Base-by-base conservation (phyloP, 495 filamentous ascomycete genomes). In the Xylaria acuta region DNA sequence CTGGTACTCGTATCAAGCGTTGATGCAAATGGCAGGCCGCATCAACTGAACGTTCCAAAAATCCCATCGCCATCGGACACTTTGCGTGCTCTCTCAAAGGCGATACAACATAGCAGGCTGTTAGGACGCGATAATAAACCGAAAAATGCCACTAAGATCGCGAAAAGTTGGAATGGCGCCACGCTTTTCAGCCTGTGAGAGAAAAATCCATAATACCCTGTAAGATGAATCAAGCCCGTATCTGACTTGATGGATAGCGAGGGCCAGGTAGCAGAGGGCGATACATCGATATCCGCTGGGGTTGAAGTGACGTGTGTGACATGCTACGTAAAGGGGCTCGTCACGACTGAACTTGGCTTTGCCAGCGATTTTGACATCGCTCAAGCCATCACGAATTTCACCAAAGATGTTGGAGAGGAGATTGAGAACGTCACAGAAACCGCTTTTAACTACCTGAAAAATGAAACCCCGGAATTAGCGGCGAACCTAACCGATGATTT, bases 251-350 rank as follows among this genome's bases (percentile, higher is more conserved):
- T 41, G 14, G 20, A 47, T 64, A 77, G 77, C 18, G 27, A 63
- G 18, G 63, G 22, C 8, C 20, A 70, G 34, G 36, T 41, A 8
- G 25, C 64, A 3, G 64, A 67, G 0, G 70, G 45, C 14, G 67
- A 69, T 43, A 67, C 69, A 30, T 67, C 70, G 2, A 5, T 73
- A 51, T 67, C 66, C 22, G 77, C 59, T 6, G 72, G 69, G 25
- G 72, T 85, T 25, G 78, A 84, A 71, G 83, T 88, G 56, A 80
- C 76, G 14, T 88, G 86, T 75, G 81, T 80, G 25, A 84, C 78
- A 47, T 88, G 86, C 72, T 89, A 88, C 70, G 75, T 87, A 71
- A 86, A 85, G 53, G 86, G 86, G 62, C 71, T 72, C 12, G 84
- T 82, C 14, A 85, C 75, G 5, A 81, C 83, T 14, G 70, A 79